phyloP scores from a whole-genome alignment of 306 rosid species.

The Albizia julibrissin region DNA sequence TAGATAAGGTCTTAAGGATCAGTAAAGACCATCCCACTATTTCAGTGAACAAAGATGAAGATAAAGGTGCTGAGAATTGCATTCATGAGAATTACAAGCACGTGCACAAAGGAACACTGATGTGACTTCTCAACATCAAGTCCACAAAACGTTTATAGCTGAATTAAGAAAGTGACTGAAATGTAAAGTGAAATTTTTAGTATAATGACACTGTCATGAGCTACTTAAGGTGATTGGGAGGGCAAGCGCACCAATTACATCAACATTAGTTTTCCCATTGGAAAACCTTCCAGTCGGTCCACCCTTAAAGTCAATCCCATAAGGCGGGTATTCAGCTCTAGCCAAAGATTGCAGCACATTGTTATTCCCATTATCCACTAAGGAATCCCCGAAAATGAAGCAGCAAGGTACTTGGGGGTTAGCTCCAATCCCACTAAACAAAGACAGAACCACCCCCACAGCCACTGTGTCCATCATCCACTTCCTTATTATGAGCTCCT shows the following conservation, averaged over 20 bases:
- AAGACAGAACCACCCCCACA: conserved; percentile 34
- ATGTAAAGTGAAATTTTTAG: neutral
- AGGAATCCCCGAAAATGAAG: conserved; percentile 92
- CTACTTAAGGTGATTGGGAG: conserved; percentile 5
- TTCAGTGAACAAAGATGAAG: neutral
- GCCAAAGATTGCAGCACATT: conserved; percentile 77
- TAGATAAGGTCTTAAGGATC: neutral
- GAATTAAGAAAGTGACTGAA: neutral
- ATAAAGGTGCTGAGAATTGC: neutral
- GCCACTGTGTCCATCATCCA: conserved; percentile 17
- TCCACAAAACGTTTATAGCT: neutral
- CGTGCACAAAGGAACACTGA: neutral
- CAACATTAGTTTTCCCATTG: conserved; percentile 80
- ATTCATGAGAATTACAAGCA: neutral
- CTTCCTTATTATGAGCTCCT: neutral
- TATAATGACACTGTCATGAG: neutral
- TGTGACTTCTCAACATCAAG: neutral
- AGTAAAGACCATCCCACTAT: neutral
- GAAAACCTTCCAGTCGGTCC: conserved; percentile 92
- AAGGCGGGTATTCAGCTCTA: conserved; percentile 75
- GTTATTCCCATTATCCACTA: conserved; percentile 89
- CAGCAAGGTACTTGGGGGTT: conserved; percentile 79
- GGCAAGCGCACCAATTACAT: conserved; percentile 65
- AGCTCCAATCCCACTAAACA: conserved; percentile 40
- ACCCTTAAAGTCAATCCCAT: conserved; percentile 68